phyloP scores from a whole-genome alignment of 345 rosid genomes.

The Moricandia arvensis region DNA sequence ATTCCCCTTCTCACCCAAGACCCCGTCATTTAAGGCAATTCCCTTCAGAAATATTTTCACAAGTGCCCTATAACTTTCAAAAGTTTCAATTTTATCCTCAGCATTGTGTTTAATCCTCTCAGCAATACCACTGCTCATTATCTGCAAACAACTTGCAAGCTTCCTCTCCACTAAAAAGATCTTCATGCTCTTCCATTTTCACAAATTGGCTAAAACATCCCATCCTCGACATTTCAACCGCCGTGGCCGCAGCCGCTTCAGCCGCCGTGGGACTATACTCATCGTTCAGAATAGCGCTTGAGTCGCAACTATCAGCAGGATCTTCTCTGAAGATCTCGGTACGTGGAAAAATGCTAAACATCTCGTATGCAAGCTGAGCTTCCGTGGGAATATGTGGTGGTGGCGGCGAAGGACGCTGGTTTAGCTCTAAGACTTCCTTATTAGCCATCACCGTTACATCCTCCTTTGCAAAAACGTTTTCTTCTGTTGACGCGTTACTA shows the following conservation, averaged over 20 bases:
- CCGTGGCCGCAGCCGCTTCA: constrained; percentile 16
- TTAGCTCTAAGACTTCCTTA: constrained; percentile 21
- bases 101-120: constrained; percentile 7
- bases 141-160: constrained; percentile 45
- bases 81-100: background rate
- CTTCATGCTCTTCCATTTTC: constrained; percentile 81
- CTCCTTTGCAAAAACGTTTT: background rate
- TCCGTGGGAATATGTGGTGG: constrained; percentile 17
- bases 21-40: constrained; percentile 17
- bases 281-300: constrained; percentile 85
- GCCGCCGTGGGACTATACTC: constrained; percentile 45
- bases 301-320: constrained; percentile 69
- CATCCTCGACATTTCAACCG: constrained; percentile 48
- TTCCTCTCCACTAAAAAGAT: constrained; percentile 40
- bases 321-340: constrained; percentile 48
- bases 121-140: constrained; percentile 37
- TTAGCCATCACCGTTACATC: constrained; percentile 1
- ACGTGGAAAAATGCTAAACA: constrained; percentile 47
- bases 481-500: background rate
- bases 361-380: constrained; percentile 45
- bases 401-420: constrained; percentile 4
- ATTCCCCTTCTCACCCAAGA: background rate
- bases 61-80: background rate
- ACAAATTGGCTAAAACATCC: constrained; percentile 51
- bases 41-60: background rate